A percentile compares a stretch with the other conserved stretches of the same genome.
phyloP scores from a whole-genome alignment of 177 flowering plant genomes.

The Tripterygium wilfordii region DNA sequence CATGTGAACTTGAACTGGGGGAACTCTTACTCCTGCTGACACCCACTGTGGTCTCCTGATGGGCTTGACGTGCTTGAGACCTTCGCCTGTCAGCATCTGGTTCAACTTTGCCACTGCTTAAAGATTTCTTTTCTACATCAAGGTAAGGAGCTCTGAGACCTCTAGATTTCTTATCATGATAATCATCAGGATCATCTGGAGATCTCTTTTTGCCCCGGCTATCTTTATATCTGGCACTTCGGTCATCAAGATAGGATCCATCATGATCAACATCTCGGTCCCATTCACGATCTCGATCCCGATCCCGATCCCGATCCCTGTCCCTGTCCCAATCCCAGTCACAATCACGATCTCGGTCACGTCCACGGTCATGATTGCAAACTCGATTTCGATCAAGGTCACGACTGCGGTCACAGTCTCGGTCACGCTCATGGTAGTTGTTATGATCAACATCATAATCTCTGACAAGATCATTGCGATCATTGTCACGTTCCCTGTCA shows the following conservation, averaged over 20 bases:
- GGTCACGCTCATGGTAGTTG: conserved; percentile 6
- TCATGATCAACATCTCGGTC: conserved; percentile 14
- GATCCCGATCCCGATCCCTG: conserved; percentile 10
- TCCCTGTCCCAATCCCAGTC: conserved; percentile 10
- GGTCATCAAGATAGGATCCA: conserved; percentile 18
- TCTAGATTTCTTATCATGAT: conserved; percentile 15
- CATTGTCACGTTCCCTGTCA: conserved; percentile 12
- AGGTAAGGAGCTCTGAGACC: conserved; percentile 10
- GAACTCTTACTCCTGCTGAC: conserved; percentile 14
- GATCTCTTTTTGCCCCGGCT: conserved; percentile 27
- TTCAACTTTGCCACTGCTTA: conserved; percentile 18
- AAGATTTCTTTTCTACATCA: conserved; percentile 20
- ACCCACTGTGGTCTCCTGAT: conserved; percentile 9
- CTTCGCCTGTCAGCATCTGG: conserved; percentile 25
- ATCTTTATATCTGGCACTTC: conserved; percentile 18
- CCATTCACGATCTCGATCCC: conserved; percentile 1
- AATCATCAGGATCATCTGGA: conserved; percentile 26
- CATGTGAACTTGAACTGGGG: conserved; percentile 18
- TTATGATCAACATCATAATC: conserved; percentile 13
- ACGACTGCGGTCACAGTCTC: conserved; percentile 12
- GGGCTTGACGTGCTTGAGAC: conserved; percentile 21
- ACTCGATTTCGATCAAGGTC: conserved; percentile 4
- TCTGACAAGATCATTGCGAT: conserved; percentile 4
- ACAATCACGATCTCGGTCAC: conserved; percentile 4
- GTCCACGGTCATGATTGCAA: background rate